These are phyloP conservation scores for Penicillium sp. DNA, from an alignment of 2,329 filamentous ascomycete genomes.

Conservation along the genomic window DNA sequence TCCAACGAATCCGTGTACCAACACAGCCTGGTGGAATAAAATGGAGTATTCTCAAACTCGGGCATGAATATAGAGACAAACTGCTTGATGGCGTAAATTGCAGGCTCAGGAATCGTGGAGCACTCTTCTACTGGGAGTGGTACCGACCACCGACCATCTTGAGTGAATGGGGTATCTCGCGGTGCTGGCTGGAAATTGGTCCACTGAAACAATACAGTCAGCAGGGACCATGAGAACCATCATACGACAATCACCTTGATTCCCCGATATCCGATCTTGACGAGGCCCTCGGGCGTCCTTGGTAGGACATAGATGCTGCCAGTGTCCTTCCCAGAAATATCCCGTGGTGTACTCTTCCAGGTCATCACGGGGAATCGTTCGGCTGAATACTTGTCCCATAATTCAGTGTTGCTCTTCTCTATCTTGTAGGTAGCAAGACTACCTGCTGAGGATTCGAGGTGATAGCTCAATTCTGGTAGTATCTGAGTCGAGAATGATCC, in stretches of 20 bases:
- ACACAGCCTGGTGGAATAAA: slow-evolving; percentile 31
- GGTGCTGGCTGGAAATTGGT: slow-evolving; percentile 34
- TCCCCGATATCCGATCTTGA: slow-evolving; percentile 32
- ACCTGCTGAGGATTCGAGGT: slow-evolving; percentile 31
- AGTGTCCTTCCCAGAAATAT: slow-evolving; percentile 28
- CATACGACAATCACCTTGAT: slow-evolving; percentile 20
- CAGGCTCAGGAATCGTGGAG: slow-evolving; percentile 18
- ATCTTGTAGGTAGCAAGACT: slow-evolving; percentile 32
- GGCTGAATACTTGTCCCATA: slow-evolving; percentile 36
- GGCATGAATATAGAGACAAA: slow-evolving; percentile 27
- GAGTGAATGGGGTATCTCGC: slow-evolving; percentile 25
- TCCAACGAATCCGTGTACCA: slow-evolving; percentile 40
- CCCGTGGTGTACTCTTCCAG: slow-evolving; percentile 32
- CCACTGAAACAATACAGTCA: slow-evolving; percentile 21
- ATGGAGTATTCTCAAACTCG: slow-evolving; percentile 25
- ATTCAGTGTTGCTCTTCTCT: slow-evolving; percentile 15
- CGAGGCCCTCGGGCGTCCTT: slow-evolving; percentile 25
- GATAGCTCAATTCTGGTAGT: slow-evolving; percentile 28
- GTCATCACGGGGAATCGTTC: slow-evolving; percentile 34
- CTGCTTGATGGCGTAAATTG: slow-evolving; percentile 22
- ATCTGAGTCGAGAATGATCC: slow-evolving; percentile 35
- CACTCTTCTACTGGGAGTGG: slow-evolving; percentile 27
- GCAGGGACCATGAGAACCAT: neutral
- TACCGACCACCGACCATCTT: slow-evolving; percentile 33
- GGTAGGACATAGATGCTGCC: slow-evolving; percentile 32